Conservation (phyloP, 164 flowering plant genomes). For the Brasenia schreberi region DNA sequence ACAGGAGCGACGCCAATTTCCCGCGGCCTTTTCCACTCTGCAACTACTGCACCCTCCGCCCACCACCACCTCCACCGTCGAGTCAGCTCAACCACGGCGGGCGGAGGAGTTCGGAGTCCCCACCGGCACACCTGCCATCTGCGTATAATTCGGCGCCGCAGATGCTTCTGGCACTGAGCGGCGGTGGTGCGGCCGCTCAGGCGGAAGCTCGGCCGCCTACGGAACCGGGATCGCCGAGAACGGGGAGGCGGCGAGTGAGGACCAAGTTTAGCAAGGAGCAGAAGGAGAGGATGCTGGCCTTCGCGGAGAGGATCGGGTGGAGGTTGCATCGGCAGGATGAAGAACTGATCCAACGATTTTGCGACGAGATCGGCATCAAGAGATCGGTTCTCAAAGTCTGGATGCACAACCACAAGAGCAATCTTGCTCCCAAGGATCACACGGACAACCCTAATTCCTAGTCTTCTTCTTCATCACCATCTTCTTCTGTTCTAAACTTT, state of each 20-base stretch:
- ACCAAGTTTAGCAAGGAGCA: slow-evolving; percentile 65
- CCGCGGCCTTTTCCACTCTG: background rate
- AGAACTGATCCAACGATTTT: slow-evolving; percentile 33
- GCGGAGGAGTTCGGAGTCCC: slow-evolving; percentile 12
- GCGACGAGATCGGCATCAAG: slow-evolving; percentile 47
- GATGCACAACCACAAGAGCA: slow-evolving; percentile 78
- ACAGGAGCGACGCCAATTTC: slow-evolving; percentile 32
- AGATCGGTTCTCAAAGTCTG: slow-evolving; percentile 64
- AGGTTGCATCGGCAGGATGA: slow-evolving; percentile 53
- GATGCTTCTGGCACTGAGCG: slow-evolving; percentile 40
- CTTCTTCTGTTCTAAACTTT: background rate
- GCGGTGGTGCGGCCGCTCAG: slow-evolving; percentile 5
- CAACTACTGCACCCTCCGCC: slow-evolving; percentile 8
- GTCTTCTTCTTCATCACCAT: background rate
- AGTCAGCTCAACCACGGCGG: background rate
- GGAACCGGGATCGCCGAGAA: slow-evolving; percentile 1
- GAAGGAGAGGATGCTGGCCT: slow-evolving; percentile 64
- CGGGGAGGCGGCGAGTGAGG: slow-evolving; percentile 46
- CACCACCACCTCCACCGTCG: slow-evolving; percentile 11
- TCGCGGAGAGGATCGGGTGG: slow-evolving; percentile 68
- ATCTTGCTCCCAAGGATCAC: slow-evolving; percentile 19
- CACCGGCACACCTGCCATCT: slow-evolving; percentile 17
- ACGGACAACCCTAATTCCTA: background rate
- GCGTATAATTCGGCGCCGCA: slow-evolving; percentile 33
- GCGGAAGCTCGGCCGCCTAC: background rate